These are phyloP conservation scores for Fusarium acutatum DNA, from an alignment of 2,329 filamentous ascomycete genomes.

Conservation along the genomic window DNA sequence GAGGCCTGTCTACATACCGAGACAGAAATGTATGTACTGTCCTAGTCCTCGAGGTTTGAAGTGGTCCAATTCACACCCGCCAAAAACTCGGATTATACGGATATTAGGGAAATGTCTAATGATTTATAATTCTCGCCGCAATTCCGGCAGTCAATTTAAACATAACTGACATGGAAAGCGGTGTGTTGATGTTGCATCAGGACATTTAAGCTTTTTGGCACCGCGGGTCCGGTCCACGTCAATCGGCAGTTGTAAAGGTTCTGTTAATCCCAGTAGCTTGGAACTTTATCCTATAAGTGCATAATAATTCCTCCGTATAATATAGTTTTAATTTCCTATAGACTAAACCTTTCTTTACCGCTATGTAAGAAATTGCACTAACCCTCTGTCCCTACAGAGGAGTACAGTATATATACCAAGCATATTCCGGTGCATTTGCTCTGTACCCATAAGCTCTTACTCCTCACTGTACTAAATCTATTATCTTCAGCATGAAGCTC, in stretches of 20 bases:
- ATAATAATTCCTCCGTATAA: not conserved
- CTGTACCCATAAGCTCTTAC: too few relatives aligned
- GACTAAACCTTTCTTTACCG: not conserved
- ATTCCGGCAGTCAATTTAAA: fast-evolving
- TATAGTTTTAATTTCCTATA: not conserved
- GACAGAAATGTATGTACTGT: fast-evolving
- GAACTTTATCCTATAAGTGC: not conserved
- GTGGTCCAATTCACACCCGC: fast-evolving
- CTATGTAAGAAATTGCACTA: fast-evolving
- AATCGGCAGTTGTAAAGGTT: not conserved
- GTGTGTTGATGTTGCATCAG: fast-evolving
- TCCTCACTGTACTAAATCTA: too few relatives aligned
- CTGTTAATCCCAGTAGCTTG: not conserved
- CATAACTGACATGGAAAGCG: fast-evolving
- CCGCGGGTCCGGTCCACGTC: not conserved
- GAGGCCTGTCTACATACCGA: not conserved
- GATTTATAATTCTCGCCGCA: fast-evolving
- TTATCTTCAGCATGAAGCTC: not conserved
- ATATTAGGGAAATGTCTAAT: fast-evolving
- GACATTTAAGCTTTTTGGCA: not conserved
- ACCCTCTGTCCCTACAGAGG: fast-evolving
- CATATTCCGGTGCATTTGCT: too few relatives aligned
- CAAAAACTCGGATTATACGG: not conserved
- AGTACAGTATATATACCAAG: not conserved
- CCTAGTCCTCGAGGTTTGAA: not conserved